These are phyloP conservation scores for Erythrobasidium hasegawianum DNA, from an alignment of 1,284 basidiomycete genomes.

Conservation along the genomic window DNA sequence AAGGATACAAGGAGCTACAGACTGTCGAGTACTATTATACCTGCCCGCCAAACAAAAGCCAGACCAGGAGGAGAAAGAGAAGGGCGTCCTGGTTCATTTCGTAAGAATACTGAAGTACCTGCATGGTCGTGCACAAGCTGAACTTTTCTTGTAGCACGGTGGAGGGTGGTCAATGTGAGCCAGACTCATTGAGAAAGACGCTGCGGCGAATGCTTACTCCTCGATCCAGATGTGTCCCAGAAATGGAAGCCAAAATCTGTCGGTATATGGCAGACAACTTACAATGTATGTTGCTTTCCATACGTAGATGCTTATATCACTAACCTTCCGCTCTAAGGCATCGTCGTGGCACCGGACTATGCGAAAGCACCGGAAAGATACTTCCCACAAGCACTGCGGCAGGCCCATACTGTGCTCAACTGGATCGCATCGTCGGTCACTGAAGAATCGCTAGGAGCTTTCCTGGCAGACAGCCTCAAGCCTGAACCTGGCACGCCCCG, in stretches of 20 bases:
- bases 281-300: constrained; percentile 12
- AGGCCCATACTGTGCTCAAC: constrained; percentile 21
- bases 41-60: constrained; percentile 1
- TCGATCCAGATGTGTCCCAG: constrained; percentile 15
- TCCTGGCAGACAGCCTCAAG: constrained; percentile 11
- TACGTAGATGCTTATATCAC: no score
- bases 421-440: constrained; percentile 4
- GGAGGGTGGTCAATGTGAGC: constrained; percentile 33
- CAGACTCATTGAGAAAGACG: no score
- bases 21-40: constrained; percentile 21
- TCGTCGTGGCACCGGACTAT: constrained; percentile 29
- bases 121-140: background rate
- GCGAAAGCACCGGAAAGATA: constrained; percentile 29
- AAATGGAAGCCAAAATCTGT: constrained; percentile 24
- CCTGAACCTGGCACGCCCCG: background rate
- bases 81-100: constrained; percentile 30
- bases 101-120: background rate
- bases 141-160: constrained; percentile 8
- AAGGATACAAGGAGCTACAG: constrained; percentile 8
- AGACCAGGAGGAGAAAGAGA: constrained; percentile 7
- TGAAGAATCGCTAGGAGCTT: constrained; percentile 9
- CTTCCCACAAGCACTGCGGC: constrained; percentile 27
- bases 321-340: no score
- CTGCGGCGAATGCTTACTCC: background rate
- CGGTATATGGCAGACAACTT: constrained; percentile 14